Conservation (phyloP, 2,329 filamentous ascomycete genomes). For the Diaporthe eres region DNA sequence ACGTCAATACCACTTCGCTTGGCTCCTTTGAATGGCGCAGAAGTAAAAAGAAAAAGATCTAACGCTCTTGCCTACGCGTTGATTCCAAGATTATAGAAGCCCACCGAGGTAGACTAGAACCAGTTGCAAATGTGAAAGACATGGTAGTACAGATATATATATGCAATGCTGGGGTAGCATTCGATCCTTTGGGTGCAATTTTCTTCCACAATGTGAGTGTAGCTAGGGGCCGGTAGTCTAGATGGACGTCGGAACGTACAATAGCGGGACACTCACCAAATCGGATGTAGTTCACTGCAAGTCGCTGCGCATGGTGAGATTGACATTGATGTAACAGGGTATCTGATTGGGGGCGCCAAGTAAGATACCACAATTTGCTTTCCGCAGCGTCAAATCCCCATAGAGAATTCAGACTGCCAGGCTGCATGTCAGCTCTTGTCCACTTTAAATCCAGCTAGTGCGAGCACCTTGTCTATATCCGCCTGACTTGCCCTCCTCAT, state of each 20-base stretch:
- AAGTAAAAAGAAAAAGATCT: not conserved
- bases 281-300: not conserved
- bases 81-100: too few relatives aligned
- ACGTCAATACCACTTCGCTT: too few relatives aligned
- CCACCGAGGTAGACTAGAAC: not conserved
- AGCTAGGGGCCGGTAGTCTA: not conserved
- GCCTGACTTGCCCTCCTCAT: too few relatives aligned
- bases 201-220: not conserved
- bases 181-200: not conserved
- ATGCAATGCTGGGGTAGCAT: not conserved
- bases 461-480: not conserved
- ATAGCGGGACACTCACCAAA: not conserved
- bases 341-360: not conserved
- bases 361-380: not conserved
- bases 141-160: not conserved
- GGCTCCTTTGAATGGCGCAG: too few relatives aligned
- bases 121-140: not conserved
- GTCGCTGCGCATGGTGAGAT: constrained; percentile 1
- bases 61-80: not conserved
- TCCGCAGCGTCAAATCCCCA: not conserved
- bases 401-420: not conserved
- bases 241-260: not conserved
- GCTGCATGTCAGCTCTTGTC: constrained; percentile 17
- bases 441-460: not conserved
- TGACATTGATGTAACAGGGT: not conserved